Evolutionary conservation across 768 basidiomycete genomes (phyloP).

Genomic region (Phaeotremella skinneri): DNA sequence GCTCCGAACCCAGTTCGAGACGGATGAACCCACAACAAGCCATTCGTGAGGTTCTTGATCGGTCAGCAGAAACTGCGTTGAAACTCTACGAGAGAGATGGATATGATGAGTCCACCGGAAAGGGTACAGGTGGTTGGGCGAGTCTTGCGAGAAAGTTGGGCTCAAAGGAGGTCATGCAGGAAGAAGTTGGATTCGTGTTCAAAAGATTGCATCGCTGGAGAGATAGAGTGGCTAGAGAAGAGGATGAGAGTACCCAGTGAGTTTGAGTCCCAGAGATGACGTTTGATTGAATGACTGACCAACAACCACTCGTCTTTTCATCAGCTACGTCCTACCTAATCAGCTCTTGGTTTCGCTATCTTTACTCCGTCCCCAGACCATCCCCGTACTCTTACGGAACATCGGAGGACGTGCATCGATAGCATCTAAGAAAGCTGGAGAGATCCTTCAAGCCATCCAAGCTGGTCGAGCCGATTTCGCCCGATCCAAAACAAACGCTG

Average conservation of each 20-base stretch:
- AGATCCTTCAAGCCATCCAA: conserved; percentile 29
- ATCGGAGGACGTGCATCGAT: conserved; percentile 12
- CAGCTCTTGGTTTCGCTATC: conserved; percentile 58
- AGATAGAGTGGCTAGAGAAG: conserved; percentile 70
- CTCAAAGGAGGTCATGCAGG: conserved; percentile 55
- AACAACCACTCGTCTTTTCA: too few relatives aligned
- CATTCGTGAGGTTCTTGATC: conserved; percentile 64
- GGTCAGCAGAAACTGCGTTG: conserved; percentile 74
- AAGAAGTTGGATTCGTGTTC: conserved; percentile 64
- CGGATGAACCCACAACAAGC: conserved; percentile 55
- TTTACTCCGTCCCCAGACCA: conserved; percentile 8
- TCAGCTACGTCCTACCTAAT: conserved; percentile 71
- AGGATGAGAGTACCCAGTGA: conserved; percentile 81
- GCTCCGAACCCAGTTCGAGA: too few relatives aligned
- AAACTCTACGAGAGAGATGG: conserved; percentile 66
- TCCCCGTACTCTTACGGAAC: conserved; percentile 2
- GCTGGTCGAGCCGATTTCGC: conserved; percentile 22
- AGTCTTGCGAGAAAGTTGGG: conserved; percentile 79
- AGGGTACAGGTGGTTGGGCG: conserved; percentile 73
- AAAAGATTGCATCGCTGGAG: conserved; percentile 76
- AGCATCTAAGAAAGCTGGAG: conserved; percentile 15
- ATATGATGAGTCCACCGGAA: conserved; percentile 67
- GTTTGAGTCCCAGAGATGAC: conserved; percentile 33
- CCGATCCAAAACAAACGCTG: conserved; percentile 1
- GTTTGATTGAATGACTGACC: not conserved